These are phyloP conservation scores for Globisporangium echinulatum DNA, from an alignment of 352 stramenopile genomes.

Conservation along the genomic window DNA sequence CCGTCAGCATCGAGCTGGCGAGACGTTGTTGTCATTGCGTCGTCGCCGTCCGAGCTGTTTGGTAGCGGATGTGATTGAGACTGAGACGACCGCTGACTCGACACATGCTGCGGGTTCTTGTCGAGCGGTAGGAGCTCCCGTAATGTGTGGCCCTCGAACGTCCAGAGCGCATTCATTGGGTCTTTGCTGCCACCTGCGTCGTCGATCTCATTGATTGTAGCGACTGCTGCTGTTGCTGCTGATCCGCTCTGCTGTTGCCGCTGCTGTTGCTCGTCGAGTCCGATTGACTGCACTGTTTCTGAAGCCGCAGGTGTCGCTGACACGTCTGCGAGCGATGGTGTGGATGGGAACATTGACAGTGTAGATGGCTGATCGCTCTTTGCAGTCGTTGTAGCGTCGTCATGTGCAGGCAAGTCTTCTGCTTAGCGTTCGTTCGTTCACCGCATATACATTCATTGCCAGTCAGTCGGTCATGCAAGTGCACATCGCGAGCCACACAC, in stretches of 20 bases:
- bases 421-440: too few species aligned
- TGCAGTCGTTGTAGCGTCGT: neutral
- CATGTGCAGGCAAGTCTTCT: conserved; percentile 4
- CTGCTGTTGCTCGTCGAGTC: neutral
- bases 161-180: conserved; percentile 62
- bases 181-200: conserved; percentile 22
- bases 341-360: neutral
- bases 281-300: conserved; percentile 8
- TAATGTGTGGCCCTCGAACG: conserved; percentile 50
- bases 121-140: conserved; percentile 32
- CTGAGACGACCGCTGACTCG: conserved; percentile 1
- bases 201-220: conserved; percentile 9
- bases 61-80: neutral
- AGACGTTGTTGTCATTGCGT: conserved; percentile 2
- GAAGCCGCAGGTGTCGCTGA: conserved; percentile 1
- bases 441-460: too few species aligned
- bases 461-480: neutral
- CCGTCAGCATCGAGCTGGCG: conserved; percentile 38
- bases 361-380: neutral
- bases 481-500: neutral
- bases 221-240: neutral
- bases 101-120: conserved; percentile 28
- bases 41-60: conserved; percentile 7
- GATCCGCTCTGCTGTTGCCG: neutral
- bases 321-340: neutral